phyloP scores from a whole-genome alignment of 768 basidiomycete genomes.

The Lactifluus echinatus region DNA sequence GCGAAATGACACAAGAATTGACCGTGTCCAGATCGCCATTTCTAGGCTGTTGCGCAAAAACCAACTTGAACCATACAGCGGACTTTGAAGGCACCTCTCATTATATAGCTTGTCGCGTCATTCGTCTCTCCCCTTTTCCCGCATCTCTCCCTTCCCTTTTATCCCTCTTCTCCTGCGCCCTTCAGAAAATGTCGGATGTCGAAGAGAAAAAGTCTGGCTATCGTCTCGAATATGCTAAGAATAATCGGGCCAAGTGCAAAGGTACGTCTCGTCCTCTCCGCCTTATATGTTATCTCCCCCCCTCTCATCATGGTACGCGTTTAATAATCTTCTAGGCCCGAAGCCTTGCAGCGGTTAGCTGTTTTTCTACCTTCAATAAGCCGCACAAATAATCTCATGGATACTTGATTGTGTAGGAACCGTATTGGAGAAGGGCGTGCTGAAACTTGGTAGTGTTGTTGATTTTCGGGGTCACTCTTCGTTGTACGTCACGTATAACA shows the following conservation, averaged over 20 bases:
- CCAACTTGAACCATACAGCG: slow-evolving; percentile 24
- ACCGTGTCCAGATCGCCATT: slow-evolving; percentile 14
- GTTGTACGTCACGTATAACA: slow-evolving; percentile 50
- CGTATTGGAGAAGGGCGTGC: slow-evolving; percentile 56
- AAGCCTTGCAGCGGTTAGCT: slow-evolving; percentile 65
- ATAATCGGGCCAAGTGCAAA: slow-evolving; percentile 68
- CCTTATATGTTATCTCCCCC: slow-evolving; percentile 22
- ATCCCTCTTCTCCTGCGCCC: background rate
- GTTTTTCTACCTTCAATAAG: background rate
- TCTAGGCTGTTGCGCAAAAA: slow-evolving; percentile 9
- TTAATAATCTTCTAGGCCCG: slow-evolving; percentile 41
- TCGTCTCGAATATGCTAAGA: slow-evolving; percentile 68
- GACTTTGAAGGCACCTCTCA: slow-evolving; percentile 28
- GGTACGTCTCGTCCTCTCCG: slow-evolving; percentile 36
- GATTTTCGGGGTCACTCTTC: slow-evolving; percentile 61
- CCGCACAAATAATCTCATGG: slow-evolving; percentile 21
- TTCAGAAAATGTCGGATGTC: slow-evolving; percentile 30
- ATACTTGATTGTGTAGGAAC: slow-evolving; percentile 41
- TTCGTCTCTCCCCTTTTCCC: slow-evolving; percentile 21
- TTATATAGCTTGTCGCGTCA: slow-evolving; percentile 21
- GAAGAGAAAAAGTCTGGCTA: slow-evolving; percentile 52
- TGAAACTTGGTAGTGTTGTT: slow-evolving; percentile 68
- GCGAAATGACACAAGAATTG: background rate
- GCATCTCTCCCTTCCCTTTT: slow-evolving; percentile 18
- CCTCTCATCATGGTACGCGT: slow-evolving; percentile 23